phyloP scores from a whole-genome alignment of 108 stramenopile genomes.

The Phaeodactylum tricornutum region DNA sequence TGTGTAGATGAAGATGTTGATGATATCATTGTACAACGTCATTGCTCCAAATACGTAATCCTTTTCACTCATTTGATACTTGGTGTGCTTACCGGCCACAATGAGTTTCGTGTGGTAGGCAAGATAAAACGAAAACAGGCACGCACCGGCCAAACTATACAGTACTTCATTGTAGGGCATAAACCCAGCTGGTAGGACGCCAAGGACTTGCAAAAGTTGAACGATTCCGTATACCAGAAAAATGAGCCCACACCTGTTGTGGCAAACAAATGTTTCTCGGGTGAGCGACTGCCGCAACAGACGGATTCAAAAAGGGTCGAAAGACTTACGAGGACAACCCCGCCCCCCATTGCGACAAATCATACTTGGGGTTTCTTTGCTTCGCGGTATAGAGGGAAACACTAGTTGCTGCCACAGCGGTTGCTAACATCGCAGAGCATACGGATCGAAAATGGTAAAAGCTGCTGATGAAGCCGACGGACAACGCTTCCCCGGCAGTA shows the following conservation, averaged over 20 bases:
- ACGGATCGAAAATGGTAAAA: conserved; percentile 63
- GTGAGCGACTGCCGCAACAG: too few species aligned
- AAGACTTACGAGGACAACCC: conserved; percentile 29
- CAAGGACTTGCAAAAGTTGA: conserved; percentile 54
- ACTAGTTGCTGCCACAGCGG: conserved; percentile 50
- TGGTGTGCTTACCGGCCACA: conserved; percentile 71
- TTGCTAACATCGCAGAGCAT: conserved; percentile 52
- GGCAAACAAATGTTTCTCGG: too few species aligned
- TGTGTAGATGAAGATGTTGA: conserved; percentile 88
- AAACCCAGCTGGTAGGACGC: conserved; percentile 51
- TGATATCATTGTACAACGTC: conserved; percentile 82
- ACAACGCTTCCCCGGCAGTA: conserved; percentile 65
- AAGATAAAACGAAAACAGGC: conserved; percentile 57
- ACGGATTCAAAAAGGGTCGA: not conserved
- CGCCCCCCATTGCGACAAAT: conserved; percentile 80
- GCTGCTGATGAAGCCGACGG: conserved; percentile 59
- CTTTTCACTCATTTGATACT: conserved; percentile 81
- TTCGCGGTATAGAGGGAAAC: conserved; percentile 70
- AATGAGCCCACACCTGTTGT: conserved; percentile 56
- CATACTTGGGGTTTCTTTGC: conserved; percentile 83
- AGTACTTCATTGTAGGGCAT: conserved; percentile 64
- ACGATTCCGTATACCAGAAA: conserved; percentile 60
- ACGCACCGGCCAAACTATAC: conserved; percentile 45
- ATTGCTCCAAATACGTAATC: conserved; percentile 90
- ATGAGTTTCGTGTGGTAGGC: conserved; percentile 78